Conservation (phyloP, 352 stramenopile genomes). For the Phytophthora parvispora region DNA sequence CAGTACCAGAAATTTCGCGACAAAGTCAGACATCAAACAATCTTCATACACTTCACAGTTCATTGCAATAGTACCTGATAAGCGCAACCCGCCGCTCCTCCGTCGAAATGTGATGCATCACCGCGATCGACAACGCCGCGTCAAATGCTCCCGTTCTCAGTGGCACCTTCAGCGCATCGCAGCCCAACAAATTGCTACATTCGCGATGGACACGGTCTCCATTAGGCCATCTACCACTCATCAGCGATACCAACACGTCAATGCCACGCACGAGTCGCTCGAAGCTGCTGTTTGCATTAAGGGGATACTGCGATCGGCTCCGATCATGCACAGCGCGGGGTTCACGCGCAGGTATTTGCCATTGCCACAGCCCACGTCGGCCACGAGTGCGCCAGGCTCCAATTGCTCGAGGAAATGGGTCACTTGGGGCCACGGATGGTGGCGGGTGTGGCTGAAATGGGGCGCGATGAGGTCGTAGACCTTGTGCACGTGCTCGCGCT, state of each 20-base stretch:
- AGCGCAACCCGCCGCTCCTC: conserved; percentile 72
- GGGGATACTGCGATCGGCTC: conserved; percentile 80
- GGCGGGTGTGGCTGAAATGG: conserved; percentile 88
- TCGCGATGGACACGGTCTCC: conserved; percentile 1
- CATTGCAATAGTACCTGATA: conserved; percentile 49
- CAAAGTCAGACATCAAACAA: background rate
- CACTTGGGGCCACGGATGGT: conserved; percentile 86
- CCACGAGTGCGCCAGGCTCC: conserved; percentile 62
- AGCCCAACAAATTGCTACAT: conserved; percentile 69
- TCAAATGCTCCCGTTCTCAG: conserved; percentile 71
- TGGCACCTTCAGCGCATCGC: conserved; percentile 75
- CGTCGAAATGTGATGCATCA: conserved; percentile 89
- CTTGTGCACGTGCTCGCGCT: conserved; percentile 86
- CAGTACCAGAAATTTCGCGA: background rate
- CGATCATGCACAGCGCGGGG: conserved; percentile 69
- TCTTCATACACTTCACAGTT: too few species aligned
- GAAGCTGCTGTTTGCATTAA: conserved; percentile 63
- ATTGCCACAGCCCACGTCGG: conserved; percentile 87
- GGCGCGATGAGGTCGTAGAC: conserved; percentile 89
- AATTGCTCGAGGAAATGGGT: conserved; percentile 65
- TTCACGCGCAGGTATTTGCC: conserved; percentile 86
- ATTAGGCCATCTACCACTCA: too few species aligned
- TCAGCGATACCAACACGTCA: background rate
- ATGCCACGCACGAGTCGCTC: conserved; percentile 38
- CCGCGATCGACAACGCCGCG: conserved; percentile 85